Percentiles rank a stretch among this genome's conserved stretches.
phyloP scores from a whole-genome alignment of 1,284 basidiomycete species.

The Leccinum glutinopallens region DNA sequence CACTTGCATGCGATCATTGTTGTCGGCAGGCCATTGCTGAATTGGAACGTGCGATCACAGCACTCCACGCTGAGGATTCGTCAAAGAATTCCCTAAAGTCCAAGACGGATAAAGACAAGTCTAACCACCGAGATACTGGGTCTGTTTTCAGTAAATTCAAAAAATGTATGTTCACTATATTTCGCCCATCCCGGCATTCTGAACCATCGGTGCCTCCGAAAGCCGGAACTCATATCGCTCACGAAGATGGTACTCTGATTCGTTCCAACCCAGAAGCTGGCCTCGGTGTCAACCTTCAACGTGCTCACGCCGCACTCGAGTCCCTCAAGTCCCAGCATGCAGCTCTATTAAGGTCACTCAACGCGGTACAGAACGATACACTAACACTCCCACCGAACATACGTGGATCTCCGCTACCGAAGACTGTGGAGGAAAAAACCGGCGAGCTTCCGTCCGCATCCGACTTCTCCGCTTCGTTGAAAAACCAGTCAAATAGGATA shows the following conservation, averaged over 20 bases:
- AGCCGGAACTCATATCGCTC: conserved; percentile 26
- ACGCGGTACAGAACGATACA: conserved; percentile 41
- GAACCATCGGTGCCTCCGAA: conserved; percentile 1
- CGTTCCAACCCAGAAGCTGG: conserved; percentile 21
- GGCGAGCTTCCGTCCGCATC: conserved; percentile 34
- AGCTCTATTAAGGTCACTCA: conserved; percentile 49
- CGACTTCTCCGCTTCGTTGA: conserved; percentile 37
- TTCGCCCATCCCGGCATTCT: neutral
- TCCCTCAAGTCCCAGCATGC: conserved; percentile 63
- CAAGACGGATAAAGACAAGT: conserved; percentile 51
- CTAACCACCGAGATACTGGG: conserved; percentile 40
- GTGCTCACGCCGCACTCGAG: conserved; percentile 47
- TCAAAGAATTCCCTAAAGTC: conserved; percentile 40
- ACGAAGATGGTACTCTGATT: conserved; percentile 30
- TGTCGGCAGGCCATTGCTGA: conserved; percentile 42
- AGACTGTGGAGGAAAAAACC: conserved; percentile 53
- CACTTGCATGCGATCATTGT: conserved; percentile 14
- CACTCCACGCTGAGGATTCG: conserved; percentile 35
- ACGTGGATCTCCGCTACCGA: conserved; percentile 46
- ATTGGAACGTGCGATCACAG: conserved; percentile 45
- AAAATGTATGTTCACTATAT: conserved; percentile 43
- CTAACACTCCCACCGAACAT: conserved; percentile 32
- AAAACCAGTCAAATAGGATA: conserved; percentile 44
- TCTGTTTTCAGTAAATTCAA: conserved; percentile 58
- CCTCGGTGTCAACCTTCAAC: conserved; percentile 37